Conservation (phyloP, 495 filamentous ascomycete genomes). For the Lasiosphaeria miniovina region DNA sequence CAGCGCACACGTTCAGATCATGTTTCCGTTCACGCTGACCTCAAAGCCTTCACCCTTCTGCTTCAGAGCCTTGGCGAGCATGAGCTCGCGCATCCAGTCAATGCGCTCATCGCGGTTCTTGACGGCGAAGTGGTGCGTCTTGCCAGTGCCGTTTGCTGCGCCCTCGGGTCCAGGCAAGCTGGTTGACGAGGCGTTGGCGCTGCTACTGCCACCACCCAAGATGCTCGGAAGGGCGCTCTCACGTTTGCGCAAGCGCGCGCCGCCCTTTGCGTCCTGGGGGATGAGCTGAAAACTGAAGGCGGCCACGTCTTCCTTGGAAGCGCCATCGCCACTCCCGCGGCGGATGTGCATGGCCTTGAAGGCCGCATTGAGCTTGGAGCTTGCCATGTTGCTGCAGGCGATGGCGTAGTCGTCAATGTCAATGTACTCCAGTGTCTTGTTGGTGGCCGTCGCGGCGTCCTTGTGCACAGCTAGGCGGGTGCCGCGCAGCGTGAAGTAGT, state of each 20-base stretch:
- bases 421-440: conserved; percentile 71
- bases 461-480: conserved; percentile 81
- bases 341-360: conserved; percentile 79
- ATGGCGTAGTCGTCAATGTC: conserved; percentile 96
- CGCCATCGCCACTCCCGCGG: conserved; percentile 50
- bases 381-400: conserved; percentile 73
- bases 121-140: conserved; percentile 94
- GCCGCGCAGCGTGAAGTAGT: conserved; percentile 81
- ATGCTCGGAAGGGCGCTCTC: conserved; percentile 33
- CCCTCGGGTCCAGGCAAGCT: conserved; percentile 26
- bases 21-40: conserved; percentile 77
- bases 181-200: conserved; percentile 2
- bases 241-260: conserved; percentile 41
- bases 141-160: conserved; percentile 59
- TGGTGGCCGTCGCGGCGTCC: conserved; percentile 53
- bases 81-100: conserved; percentile 97
- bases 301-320: conserved; percentile 46
- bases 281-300: conserved; percentile 92
- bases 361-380: conserved; percentile 77
- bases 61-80: conserved; percentile 88
- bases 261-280: conserved; percentile 60
- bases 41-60: conserved; percentile 79
- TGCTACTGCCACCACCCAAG: conserved; percentile 7
- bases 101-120: conserved; percentile 83
- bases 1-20: conserved; percentile 48